Conservation (phyloP, 2,329 filamentous ascomycete genomes). For the Stylonectria norvegica region DNA sequence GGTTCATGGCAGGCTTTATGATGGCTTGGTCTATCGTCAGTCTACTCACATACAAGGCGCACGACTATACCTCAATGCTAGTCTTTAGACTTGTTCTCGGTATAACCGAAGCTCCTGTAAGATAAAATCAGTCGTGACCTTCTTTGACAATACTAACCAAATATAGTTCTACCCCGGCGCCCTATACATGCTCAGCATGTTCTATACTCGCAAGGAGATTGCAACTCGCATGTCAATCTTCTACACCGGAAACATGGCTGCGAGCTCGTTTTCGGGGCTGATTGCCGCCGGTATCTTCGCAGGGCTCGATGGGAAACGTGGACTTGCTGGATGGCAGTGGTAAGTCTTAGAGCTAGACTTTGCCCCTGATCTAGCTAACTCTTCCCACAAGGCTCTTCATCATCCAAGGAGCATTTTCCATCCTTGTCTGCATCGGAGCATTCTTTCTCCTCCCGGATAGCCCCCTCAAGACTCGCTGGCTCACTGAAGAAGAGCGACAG, state of each 20-base stretch:
- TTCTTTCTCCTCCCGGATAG: conserved; percentile 33
- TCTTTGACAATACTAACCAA: no score
- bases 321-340: conserved; percentile 32
- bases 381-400: no score
- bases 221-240: conserved; percentile 42
- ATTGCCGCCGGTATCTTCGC: conserved; percentile 43
- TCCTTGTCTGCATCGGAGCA: conserved; percentile 24
- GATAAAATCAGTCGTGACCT: no score
- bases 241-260: conserved; percentile 39
- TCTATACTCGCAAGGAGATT: conserved; percentile 52
- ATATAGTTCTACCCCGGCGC: conserved; percentile 36
- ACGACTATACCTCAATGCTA: conserved; percentile 48
- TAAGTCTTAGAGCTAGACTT: no score
- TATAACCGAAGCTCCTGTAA: conserved; percentile 42
- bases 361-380: no score
- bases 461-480: conserved; percentile 41
- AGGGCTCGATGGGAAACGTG: conserved; percentile 24
- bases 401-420: conserved; percentile 54
- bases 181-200: conserved; percentile 46
- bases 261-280: conserved; percentile 41
- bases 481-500: conserved; percentile 43
- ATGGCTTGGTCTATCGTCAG: conserved; percentile 47
- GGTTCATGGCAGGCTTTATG: conserved; percentile 43
- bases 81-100: conserved; percentile 43
- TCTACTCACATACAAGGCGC: conserved; percentile 44